These are phyloP conservation scores for Primulina tabacum DNA, from an alignment of 257 asterid species.

Conservation along the genomic window DNA sequence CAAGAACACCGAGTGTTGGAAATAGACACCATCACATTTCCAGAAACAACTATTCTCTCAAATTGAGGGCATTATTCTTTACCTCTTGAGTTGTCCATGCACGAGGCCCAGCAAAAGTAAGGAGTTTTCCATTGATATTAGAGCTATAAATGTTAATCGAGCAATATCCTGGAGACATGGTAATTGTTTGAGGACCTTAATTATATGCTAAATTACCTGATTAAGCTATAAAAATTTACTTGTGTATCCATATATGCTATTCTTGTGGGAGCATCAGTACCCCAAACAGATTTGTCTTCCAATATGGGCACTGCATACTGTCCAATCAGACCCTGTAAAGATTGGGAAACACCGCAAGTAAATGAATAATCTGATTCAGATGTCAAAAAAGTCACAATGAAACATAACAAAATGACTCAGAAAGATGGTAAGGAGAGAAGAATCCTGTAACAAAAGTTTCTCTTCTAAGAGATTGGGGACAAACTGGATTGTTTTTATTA, in stretches of 20 bases:
- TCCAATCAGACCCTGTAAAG: slow-evolving; percentile 82
- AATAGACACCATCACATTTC: slow-evolving; percentile 1
- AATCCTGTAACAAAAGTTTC: background rate
- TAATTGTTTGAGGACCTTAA: slow-evolving; percentile 17
- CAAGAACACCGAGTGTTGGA: background rate
- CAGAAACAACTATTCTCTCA: background rate
- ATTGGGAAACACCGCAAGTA: slow-evolving; percentile 19
- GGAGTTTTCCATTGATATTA: slow-evolving; percentile 77
- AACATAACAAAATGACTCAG: slow-evolving; percentile 4
- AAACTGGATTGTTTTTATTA: background rate
- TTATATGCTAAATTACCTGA: slow-evolving; percentile 16
- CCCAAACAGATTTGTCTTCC: slow-evolving; percentile 99
- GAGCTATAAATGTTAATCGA: slow-evolving; percentile 84
- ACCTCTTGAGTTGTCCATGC: slow-evolving; percentile 99
- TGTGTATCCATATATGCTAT: slow-evolving; percentile 99
- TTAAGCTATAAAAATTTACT: slow-evolving; percentile 36
- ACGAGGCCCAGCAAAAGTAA: slow-evolving; percentile 96
- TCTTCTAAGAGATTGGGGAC: background rate
- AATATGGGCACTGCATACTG: slow-evolving; percentile 97
- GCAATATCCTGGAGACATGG: slow-evolving; percentile 71
- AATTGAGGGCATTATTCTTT: slow-evolving; percentile 23
- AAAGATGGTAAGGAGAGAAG: background rate
- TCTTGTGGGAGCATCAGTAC: slow-evolving; percentile 99
- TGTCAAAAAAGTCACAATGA: slow-evolving; percentile 11
- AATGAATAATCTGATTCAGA: slow-evolving; percentile 16